phyloP scores from a whole-genome alignment of 176 grass and related monocot species.

The Bonia amplexicaulis region DNA sequence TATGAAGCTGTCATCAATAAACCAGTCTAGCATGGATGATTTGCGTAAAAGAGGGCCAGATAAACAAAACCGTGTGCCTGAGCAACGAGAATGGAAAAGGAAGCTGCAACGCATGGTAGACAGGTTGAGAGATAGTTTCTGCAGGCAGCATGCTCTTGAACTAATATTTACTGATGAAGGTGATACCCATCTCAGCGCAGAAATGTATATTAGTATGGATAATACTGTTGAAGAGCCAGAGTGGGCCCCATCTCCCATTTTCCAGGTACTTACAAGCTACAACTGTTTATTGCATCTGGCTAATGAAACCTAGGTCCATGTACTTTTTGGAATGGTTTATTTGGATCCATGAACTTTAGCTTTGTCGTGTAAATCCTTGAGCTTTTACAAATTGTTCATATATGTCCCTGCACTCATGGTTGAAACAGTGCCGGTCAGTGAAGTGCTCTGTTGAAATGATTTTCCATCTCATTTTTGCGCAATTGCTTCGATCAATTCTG shows the following conservation, averaged over 20 bases:
- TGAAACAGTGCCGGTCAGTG: not conserved
- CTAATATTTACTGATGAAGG: slow-evolving; percentile 97
- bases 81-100: slow-evolving; percentile 92
- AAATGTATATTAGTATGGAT: slow-evolving; percentile 93
- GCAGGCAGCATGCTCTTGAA: slow-evolving; percentile 89
- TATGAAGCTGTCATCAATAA: slow-evolving; percentile 63
- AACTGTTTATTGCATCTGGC: slow-evolving; percentile 1
- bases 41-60: slow-evolving; percentile 53
- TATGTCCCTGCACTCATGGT: not conserved
- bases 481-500: not conserved
- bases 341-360: slow-evolving; percentile 1
- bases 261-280: slow-evolving; percentile 64
- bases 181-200: slow-evolving; percentile 71
- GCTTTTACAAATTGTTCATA: not conserved
- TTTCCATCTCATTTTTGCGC: not conserved
- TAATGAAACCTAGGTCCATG: not conserved
- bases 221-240: slow-evolving; percentile 66
- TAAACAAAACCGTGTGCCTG: slow-evolving; percentile 68
- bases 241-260: slow-evolving; percentile 77
- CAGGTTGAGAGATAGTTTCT: slow-evolving; percentile 78
- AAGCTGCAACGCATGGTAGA: slow-evolving; percentile 84
- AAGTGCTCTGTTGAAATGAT: not conserved
- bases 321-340: not conserved
- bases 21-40: slow-evolving; percentile 60
- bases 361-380: not conserved